Conservation (phyloP, 305 asterid genomes). For the Vinca major region DNA sequence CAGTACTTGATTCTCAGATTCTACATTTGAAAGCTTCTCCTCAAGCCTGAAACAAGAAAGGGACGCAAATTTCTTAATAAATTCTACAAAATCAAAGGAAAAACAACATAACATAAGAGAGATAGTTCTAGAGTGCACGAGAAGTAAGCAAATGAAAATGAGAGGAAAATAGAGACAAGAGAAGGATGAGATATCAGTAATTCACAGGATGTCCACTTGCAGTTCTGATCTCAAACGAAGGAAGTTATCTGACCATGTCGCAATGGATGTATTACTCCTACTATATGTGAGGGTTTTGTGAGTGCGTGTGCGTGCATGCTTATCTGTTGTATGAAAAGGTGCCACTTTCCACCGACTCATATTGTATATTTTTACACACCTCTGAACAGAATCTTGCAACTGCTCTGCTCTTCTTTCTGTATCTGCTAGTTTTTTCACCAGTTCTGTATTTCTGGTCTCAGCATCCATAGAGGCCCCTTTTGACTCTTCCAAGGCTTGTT, state of each 20-base stretch:
- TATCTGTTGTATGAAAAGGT: not conserved
- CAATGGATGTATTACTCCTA: not conserved
- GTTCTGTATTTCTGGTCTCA: constrained; percentile 50
- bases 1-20: constrained; percentile 97
- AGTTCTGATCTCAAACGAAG: not conserved
- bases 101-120: not conserved
- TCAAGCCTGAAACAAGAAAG: constrained; percentile 54
- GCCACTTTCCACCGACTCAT: not conserved
- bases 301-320: not conserved
- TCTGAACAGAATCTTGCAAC: constrained; percentile 80
- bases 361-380: constrained; percentile 33
- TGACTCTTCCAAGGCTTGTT: constrained; percentile 62
- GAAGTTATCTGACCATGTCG: not conserved
- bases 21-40: constrained; percentile 84
- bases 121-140: not conserved
- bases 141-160: constrained; percentile 6
- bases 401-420: constrained; percentile 62
- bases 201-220: not conserved
- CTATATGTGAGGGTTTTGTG: not conserved
- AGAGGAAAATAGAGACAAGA: not conserved
- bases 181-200: not conserved
- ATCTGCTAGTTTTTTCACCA: constrained; percentile 56
- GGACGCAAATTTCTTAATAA: not conserved
- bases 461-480: constrained; percentile 50
- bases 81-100: not conserved